Evolutionary conservation across 2,329 filamentous ascomycete genomes (phyloP), one percentile per base, ranked within the genome.

Genomic region (Botryosphaeria dothidea): DNA sequence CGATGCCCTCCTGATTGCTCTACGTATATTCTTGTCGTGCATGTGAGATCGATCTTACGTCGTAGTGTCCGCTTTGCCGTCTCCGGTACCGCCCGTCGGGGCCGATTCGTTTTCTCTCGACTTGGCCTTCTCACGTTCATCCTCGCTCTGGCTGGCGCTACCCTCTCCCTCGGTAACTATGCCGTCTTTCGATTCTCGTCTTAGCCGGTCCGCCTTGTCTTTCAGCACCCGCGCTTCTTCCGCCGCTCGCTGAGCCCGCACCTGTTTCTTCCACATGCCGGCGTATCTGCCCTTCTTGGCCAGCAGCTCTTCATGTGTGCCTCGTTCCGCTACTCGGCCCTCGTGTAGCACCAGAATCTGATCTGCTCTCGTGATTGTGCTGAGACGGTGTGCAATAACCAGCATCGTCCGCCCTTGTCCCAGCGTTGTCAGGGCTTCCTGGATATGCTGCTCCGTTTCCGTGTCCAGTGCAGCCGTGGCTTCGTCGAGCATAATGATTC

Each of bases 401-500:
- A 99, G 86, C 81, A 97, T 90, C 1, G 95, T 99, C 52, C 95
- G 90, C 57, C 93, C 93, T 70, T 90, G 84, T 17, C 92, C 92
- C 52, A 98, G 87, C 15, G 86, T 92, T 65, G 89, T 89, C 34
- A 99, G 86, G 38, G 93, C 93, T 66, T 90, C 87, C 78, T 97
- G 93, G 66, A 97, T 97, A 74, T 96, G 91, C 76, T 96, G 91
- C 77, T 97, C 93, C 0, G 93, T 97, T 69, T 95, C 92, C 0
- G 92, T 93, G 75, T 97, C 93, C 31, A 97, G 83, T 9, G 93
- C 93, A 36, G 93, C 94, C 1, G 93, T 97, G 13, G 93, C 93
- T 78, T 97, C 93, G 75, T 97, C 93, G 43, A 97, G 83, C 79
- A 97, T 90, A 73, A 97, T 96, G 72, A 97, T 93, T 60, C 90